A percentile compares a stretch with the other conserved stretches of the same genome.
phyloP scores from a whole-genome alignment of 2,329 filamentous ascomycete species.

The Fusarium sp. region DNA sequence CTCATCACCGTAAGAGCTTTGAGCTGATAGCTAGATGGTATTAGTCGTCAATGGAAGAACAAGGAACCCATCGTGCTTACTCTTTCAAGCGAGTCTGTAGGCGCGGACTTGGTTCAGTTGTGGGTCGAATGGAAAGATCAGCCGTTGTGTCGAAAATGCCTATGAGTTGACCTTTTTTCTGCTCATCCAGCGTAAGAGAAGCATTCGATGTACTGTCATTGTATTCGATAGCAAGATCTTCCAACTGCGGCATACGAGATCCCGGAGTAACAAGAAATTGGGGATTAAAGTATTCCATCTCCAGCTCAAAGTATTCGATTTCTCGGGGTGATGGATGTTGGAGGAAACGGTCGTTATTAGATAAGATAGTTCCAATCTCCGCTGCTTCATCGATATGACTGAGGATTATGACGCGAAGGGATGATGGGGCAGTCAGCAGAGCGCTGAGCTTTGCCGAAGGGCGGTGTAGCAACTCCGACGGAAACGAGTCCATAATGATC shows the following conservation, averaged over 20 bases:
- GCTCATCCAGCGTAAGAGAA: neutral
- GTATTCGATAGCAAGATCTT: neutral
- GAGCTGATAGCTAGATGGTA: neutral
- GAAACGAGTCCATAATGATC: rapidly evolving
- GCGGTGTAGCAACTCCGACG: neutral
- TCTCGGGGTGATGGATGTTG: neutral
- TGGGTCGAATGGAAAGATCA: neutral
- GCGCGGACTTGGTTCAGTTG: neutral
- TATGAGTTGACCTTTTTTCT: neutral
- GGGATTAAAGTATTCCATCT: neutral
- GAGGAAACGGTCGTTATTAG: rapidly evolving
- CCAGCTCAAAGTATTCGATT: neutral
- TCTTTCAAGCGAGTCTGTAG: neutral
- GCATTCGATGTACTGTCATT: rapidly evolving
- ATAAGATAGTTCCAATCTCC: neutral
- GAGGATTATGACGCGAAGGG: neutral
- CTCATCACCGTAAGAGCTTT: neutral
- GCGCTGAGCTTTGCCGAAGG: neutral
- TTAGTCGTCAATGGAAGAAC: no score
- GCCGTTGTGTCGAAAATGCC: neutral
- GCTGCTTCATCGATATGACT: neutral
- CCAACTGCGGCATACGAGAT: neutral
- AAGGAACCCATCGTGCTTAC: no score
- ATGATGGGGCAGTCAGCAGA: neutral
- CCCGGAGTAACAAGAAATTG: neutral